phyloP scores from a whole-genome alignment of 2,329 filamentous ascomycete species.

The Fonsecaea pedrosoi region DNA sequence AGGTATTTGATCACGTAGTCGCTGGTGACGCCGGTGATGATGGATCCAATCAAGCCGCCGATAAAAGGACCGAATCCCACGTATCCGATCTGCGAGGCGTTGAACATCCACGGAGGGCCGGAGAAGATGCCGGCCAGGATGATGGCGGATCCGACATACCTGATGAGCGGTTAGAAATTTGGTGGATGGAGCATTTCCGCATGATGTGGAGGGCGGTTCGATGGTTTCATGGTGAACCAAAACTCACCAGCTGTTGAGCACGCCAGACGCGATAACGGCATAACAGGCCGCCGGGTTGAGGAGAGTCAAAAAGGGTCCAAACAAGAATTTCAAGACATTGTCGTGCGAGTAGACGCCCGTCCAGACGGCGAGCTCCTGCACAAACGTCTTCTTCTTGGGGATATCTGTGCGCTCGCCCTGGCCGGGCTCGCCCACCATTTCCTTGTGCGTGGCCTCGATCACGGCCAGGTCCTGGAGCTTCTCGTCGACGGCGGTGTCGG shows the following conservation, averaged over 20 bases:
- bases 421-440: constrained; percentile 20
- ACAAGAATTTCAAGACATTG: constrained; percentile 39
- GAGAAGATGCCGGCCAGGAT: constrained; percentile 44
- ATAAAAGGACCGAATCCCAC: constrained; percentile 35
- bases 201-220: too few relatives aligned
- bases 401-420: constrained; percentile 13
- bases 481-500: constrained; percentile 34
- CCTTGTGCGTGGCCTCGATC: constrained; percentile 33
- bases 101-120: constrained; percentile 44
- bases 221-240: background rate
- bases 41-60: constrained; percentile 40
- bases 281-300: constrained; percentile 43
- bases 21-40: constrained; percentile 49
- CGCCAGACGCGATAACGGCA: constrained; percentile 33
- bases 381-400: constrained; percentile 34
- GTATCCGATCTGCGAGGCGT: constrained; percentile 42
- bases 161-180: constrained; percentile 9
- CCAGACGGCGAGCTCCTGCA: constrained; percentile 36
- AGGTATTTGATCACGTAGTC: constrained; percentile 47
- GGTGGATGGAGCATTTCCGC: constrained; percentile 7
- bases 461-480: constrained; percentile 31
- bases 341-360: constrained; percentile 36
- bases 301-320: constrained; percentile 44
- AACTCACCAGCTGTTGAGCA: constrained; percentile 41
- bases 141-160: constrained; percentile 38